Base-by-base conservation (phyloP, 208 protist genomes). In the Leptomonas pyrrhocoris region DNA sequence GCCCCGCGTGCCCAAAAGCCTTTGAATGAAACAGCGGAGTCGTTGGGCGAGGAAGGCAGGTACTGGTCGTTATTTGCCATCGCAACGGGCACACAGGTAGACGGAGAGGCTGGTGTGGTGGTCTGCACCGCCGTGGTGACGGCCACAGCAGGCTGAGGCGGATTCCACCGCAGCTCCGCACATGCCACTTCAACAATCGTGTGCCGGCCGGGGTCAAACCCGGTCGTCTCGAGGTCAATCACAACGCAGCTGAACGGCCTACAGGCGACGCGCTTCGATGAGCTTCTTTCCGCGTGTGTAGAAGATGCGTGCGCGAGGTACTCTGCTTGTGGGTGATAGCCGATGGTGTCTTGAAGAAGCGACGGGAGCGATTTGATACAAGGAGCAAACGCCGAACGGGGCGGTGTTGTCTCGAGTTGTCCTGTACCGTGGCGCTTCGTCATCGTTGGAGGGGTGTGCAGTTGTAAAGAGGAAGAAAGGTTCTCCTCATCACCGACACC, bases 141-240 rank as follows among this genome's bases (percentile, higher is more conserved):
- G 6, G 18, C 9, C 58, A 31, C 27, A 27, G 25, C 25, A 16
- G 23, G 42, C 43, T 18, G 25, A n/a, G 67, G 49, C n/a, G 63
- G 74, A 2, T 77, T 83, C 83, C 80, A 92, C 19, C 77, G 80
- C 61, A 92, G 62, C 66, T 89, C 83, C 38, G 86, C 84, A 36
- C 71, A 82, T 4, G 68, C 88, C 34, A 93, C 67, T 36, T 88
- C 81, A 3, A 93, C 68, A 38, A 93, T 88, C 48, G 80, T 71
- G 50, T 87, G 74, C 6, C 19, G 25, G 31, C 62, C 34, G 21
- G 76, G 45, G 18, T 73, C 80, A 28, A 93, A 83, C 30, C 88
- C 88, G 3, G 88, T 93, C 19, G 88, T 93, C 61, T 93, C 88
- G 16, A 93, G 40, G 58, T 90, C 84, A 9, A 93, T 30, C 27